Evolutionary conservation across 176 grass and related monocot species (phyloP).

Genomic region (Thinopyrum elongatum): DNA sequence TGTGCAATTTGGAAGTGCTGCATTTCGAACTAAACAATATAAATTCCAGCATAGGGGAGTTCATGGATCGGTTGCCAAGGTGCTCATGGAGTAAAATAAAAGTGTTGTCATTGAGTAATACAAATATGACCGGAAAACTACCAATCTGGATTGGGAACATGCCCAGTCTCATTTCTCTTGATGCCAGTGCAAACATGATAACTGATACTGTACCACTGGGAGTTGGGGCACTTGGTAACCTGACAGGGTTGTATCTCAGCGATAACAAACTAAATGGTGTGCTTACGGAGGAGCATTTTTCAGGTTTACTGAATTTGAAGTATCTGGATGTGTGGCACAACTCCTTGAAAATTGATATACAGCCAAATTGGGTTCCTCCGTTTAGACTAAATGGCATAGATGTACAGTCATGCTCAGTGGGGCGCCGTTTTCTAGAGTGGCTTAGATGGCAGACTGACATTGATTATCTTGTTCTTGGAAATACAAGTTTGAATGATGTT

Average conservation of each 20-base stretch:
- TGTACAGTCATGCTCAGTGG: not conserved
- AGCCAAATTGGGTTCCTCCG: not conserved
- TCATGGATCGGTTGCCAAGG: not conserved
- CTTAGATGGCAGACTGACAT: not conserved
- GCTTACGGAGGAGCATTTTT: not conserved
- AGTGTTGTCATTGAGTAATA: not conserved
- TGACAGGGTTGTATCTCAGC: not conserved
- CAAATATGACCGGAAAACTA: not conserved
- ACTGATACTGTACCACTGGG: not conserved
- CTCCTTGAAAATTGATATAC: not conserved
- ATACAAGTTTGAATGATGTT: not conserved
- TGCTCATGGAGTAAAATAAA: not conserved
- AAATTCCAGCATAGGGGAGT: not conserved
- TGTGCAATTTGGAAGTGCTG: not conserved
- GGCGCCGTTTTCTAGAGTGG: not conserved
- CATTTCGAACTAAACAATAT: not conserved
- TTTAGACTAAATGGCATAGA: not conserved
- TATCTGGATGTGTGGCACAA: not conserved
- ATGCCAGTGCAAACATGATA: too few species aligned
- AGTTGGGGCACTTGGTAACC: not conserved
- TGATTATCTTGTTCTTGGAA: not conserved
- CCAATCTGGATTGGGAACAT: not conserved
- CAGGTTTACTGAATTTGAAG: not conserved
- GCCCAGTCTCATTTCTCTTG: not conserved
- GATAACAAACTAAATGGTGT: not conserved